Evolutionary conservation across 2,329 filamentous ascomycete genomes (phyloP).

Genomic region (Colletotrichum navitas): DNA sequence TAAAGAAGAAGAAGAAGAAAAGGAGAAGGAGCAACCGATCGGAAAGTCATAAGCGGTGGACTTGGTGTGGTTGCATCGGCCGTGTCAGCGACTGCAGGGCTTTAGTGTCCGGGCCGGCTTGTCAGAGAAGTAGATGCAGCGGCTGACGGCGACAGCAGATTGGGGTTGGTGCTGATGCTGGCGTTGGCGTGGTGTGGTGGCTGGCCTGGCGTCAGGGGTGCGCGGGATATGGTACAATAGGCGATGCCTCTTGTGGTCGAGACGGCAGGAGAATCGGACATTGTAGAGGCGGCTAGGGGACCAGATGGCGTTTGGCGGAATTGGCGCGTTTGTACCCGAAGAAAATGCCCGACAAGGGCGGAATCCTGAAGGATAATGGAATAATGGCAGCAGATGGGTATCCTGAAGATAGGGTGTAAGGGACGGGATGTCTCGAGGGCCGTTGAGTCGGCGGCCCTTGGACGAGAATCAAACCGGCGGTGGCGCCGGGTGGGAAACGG

Average conservation of each 20-base stretch:
- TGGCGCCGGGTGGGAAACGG: conserved; percentile 23
- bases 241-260: conserved; percentile 24
- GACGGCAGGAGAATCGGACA: conserved; percentile 17
- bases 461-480: conserved; percentile 15
- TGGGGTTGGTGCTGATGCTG: conserved; percentile 33
- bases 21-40: not conserved
- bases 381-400: conserved; percentile 5
- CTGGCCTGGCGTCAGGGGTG: conserved; percentile 32
- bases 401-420: conserved; percentile 24
- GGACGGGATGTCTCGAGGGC: conserved; percentile 22
- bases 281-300: conserved; percentile 33
- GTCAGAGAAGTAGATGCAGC: conserved; percentile 39
- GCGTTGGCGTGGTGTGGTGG: conserved; percentile 31
- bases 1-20: not conserved
- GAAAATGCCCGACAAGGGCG: conserved; percentile 3
- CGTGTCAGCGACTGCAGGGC: conserved; percentile 22
- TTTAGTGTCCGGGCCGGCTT: conserved; percentile 30
- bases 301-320: not conserved
- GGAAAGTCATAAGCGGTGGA: conserved; percentile 5
- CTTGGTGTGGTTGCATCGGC: conserved; percentile 10
- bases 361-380: conserved; percentile 2
- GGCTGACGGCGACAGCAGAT: conserved; percentile 35
- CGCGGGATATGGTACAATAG: conserved; percentile 28
- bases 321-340: conserved; percentile 7
- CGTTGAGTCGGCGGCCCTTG: conserved; percentile 19